phyloP scores from a whole-genome alignment of 306 rosid genomes.

The Cicer pinnatifidum region DNA sequence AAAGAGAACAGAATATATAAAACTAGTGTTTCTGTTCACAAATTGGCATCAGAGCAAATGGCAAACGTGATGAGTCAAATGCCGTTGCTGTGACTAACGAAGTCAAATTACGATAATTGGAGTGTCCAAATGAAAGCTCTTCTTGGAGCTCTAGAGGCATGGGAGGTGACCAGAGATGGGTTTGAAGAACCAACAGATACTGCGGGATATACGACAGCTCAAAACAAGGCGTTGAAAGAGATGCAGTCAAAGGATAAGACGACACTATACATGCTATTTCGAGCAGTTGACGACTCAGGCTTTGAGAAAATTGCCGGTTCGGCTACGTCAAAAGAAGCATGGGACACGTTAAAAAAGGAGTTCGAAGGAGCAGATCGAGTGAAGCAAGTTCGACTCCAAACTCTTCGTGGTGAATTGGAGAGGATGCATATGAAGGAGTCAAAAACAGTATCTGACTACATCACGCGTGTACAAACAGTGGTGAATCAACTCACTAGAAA shows the following conservation, averaged over 20 bases:
- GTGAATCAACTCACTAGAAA: neutral
- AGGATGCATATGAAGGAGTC: neutral
- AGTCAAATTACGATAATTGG: neutral
- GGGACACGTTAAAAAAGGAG: neutral
- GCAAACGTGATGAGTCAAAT: neutral
- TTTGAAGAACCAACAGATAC: no score
- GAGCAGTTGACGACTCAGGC: neutral
- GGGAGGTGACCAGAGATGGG: neutral
- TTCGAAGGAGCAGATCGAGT: neutral
- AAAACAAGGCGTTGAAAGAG: neutral
- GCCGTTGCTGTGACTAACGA: neutral
- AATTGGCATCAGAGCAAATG: neutral
- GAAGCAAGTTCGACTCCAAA: neutral
- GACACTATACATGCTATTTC: neutral
- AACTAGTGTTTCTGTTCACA: no score
- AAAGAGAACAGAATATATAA: no score
- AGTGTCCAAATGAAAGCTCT: no score
- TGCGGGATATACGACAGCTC: no score
- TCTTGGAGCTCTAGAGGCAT: neutral
- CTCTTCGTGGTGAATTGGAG: neutral
- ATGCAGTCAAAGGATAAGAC: neutral
- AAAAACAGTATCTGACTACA: neutral
- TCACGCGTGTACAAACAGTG: neutral
- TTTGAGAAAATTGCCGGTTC: neutral
- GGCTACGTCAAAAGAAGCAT: neutral